phyloP scores from a whole-genome alignment of 108 stramenopile genomes.

The Nitzschia sp. region DNA sequence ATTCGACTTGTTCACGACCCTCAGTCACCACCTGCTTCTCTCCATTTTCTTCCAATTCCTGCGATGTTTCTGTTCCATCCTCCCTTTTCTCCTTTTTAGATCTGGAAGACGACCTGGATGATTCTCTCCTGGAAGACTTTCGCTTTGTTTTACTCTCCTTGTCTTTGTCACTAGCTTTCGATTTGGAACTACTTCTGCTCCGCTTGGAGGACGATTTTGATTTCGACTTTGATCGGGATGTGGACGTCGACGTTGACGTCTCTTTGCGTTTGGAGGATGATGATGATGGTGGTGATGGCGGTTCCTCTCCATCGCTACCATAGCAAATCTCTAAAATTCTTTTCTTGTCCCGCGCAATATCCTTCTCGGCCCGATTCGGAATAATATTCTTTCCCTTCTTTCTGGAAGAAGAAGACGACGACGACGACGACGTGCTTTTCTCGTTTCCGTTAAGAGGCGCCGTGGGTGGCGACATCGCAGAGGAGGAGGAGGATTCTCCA shows the following conservation, averaged over 20 bases:
- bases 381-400: slow-evolving; percentile 5
- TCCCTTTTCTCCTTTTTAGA: neutral
- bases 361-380: slow-evolving; percentile 15
- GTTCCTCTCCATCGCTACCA: slow-evolving; percentile 7
- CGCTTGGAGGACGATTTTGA: neutral
- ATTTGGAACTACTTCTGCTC: neutral
- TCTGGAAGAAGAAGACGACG: no score
- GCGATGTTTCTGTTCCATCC: neutral
- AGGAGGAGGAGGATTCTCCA: no score
- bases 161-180: neutral
- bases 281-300: neutral
- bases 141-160: neutral
- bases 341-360: slow-evolving; percentile 36
- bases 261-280: neutral
- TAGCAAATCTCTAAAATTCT: slow-evolving; percentile 37
- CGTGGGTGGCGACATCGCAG: no score
- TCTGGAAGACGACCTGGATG: neutral
- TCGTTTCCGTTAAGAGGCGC: no score
- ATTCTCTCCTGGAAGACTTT: neutral
- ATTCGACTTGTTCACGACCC: neutral
- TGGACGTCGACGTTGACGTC: neutral
- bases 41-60: neutral
- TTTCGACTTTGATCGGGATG: neutral
- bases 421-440: no score
- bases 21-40: neutral